Evolutionary conservation across 345 rosid genomes (phyloP).

Genomic region (Salix udensis): DNA sequence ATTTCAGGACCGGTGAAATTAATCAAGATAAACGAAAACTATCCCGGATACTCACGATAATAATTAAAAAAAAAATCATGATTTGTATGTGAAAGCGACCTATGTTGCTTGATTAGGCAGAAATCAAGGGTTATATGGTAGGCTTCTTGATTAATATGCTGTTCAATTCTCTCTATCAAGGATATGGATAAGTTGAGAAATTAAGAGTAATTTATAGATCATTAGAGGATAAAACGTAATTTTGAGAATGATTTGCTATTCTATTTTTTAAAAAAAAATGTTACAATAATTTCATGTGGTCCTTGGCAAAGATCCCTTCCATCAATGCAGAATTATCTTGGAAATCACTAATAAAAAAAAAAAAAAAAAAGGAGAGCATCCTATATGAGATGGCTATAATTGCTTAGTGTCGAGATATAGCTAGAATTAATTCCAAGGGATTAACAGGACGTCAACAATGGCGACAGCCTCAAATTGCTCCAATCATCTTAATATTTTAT

Average conservation of each 20-base stretch:
- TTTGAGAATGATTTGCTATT: no score
- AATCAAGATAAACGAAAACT: rapidly evolving
- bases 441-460: slow-evolving; percentile 29
- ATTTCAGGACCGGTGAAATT: rapidly evolving
- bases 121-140: slow-evolving; percentile 5
- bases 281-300: neutral
- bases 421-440: no score
- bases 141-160: neutral
- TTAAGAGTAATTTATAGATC: neutral
- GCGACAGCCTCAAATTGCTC: slow-evolving; percentile 20
- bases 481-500: slow-evolving; percentile 3
- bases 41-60: no score
- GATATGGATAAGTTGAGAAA: neutral
- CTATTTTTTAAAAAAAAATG: no score
- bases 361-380: no score
- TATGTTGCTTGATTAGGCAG: slow-evolving; percentile 2
- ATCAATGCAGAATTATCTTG: neutral
- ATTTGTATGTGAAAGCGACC: slow-evolving; percentile 6
- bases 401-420: no score
- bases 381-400: no score
- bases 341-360: neutral
- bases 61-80: no score
- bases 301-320: neutral
- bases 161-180: neutral
- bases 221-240: neutral